phyloP scores from a whole-genome alignment of 805 yeast species.

The Pichia cabralensis region DNA sequence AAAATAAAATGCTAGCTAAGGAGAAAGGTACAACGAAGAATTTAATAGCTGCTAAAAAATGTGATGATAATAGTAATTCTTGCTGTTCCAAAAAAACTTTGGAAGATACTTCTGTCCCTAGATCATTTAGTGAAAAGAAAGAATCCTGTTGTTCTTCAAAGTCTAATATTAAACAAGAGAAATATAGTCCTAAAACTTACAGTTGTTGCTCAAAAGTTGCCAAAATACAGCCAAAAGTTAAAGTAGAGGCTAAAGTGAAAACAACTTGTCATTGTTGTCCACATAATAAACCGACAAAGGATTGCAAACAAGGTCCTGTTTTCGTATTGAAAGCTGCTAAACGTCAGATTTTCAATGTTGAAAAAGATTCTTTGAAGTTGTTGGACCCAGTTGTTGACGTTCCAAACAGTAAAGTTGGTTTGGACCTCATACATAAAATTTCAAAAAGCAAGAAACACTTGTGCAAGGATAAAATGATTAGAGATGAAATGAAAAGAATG shows the following conservation, averaged over 20 bases:
- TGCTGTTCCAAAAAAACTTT: background rate
- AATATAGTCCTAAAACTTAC: too few species aligned
- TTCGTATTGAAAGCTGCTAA: constrained; percentile 26
- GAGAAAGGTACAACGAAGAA: constrained; percentile 1
- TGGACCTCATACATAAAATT: constrained; percentile 20
- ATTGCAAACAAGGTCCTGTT: constrained; percentile 17
- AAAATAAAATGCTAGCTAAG: background rate
- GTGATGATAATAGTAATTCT: background rate
- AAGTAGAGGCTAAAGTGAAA: background rate
- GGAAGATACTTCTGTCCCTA: background rate
- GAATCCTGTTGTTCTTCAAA: background rate
- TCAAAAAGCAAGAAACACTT: constrained; percentile 8
- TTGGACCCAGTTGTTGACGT: constrained; percentile 26
- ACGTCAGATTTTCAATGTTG: constrained; percentile 28
- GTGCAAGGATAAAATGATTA: constrained; percentile 1
- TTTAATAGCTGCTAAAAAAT: constrained; percentile 1
- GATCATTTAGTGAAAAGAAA: too few species aligned
- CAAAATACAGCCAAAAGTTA: too few species aligned
- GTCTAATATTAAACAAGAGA: too few species aligned
- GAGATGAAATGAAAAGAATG: too few species aligned
- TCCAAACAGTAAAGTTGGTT: constrained; percentile 24
- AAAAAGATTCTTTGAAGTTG: constrained; percentile 24
- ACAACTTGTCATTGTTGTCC: constrained; percentile 2
- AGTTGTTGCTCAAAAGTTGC: too few species aligned
- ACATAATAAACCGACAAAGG: constrained; percentile 4